Evolutionary conservation across 768 basidiomycete species (phyloP).

Genomic region (Tulasnella calospora): DNA sequence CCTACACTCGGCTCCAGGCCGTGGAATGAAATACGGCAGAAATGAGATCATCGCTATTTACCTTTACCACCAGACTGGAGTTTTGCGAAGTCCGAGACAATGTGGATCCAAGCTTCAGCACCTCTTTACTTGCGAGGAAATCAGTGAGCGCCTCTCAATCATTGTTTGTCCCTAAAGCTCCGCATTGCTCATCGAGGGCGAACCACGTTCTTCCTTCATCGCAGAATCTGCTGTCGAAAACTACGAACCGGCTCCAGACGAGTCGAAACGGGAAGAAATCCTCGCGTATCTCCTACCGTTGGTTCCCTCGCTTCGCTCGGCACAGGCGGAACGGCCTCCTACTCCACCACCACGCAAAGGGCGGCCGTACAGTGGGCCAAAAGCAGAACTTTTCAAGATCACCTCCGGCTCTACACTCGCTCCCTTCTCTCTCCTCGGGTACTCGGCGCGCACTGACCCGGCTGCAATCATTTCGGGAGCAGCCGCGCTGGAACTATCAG

Average conservation of each 20-base stretch:
- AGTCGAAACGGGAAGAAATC: background rate
- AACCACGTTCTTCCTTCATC: too few relatives aligned
- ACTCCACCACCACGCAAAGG: slow-evolving; percentile 1
- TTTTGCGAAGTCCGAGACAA: slow-evolving; percentile 13
- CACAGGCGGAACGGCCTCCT: background rate
- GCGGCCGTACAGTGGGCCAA: background rate
- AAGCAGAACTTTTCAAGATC: background rate
- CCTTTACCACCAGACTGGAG: slow-evolving; percentile 10
- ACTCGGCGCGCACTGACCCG: background rate
- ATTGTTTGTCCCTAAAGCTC: background rate
- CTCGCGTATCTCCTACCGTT: background rate
- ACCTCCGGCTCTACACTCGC: background rate
- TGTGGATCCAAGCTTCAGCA: slow-evolving; percentile 23
- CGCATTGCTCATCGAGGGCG: background rate
- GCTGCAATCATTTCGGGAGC: background rate
- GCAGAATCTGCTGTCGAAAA: background rate
- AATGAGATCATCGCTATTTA: slow-evolving; percentile 18
- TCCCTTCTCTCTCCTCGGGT: background rate
- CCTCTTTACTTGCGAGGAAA: slow-evolving; percentile 10
- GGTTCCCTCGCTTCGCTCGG: background rate
- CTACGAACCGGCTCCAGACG: background rate
- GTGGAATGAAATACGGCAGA: slow-evolving; percentile 1
- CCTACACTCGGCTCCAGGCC: background rate
- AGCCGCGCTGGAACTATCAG: background rate
- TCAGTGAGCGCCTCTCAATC: background rate